A percentile compares a stretch with the other conserved stretches of the same genome.
phyloP scores from a whole-genome alignment of 2,329 filamentous ascomycete genomes.

The Pezicula neosporulosa region DNA sequence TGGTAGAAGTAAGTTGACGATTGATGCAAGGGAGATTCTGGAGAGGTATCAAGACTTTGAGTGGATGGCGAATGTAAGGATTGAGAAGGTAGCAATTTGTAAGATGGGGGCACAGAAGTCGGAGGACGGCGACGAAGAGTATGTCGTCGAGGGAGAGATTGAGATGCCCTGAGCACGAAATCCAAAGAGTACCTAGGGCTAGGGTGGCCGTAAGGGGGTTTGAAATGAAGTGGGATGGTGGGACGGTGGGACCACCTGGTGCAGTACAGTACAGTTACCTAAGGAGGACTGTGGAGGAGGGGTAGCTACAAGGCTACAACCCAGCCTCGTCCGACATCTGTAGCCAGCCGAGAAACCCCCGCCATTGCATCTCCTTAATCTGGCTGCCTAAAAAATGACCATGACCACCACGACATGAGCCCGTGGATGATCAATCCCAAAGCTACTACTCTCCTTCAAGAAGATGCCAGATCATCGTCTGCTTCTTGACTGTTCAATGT shows the following conservation, averaged over 20 bases:
- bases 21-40: constrained; percentile 55
- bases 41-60: constrained; percentile 58
- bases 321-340: no score
- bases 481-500: background rate
- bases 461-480: background rate
- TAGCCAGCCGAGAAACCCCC: no score
- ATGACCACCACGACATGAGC: background rate
- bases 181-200: no score
- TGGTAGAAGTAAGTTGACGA: constrained; percentile 25
- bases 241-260: no score
- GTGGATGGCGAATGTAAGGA: constrained; percentile 65
- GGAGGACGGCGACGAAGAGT: constrained; percentile 21
- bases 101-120: constrained; percentile 76
- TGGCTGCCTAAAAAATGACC: background rate
- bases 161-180: constrained; percentile 13
- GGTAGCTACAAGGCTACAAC: no score
- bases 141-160: constrained; percentile 23
- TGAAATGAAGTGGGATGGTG: no score
- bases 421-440: background rate
- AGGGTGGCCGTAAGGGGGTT: no score
- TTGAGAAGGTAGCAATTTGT: constrained; percentile 77
- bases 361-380: background rate
- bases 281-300: no score
- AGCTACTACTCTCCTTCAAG: background rate
- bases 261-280: no score